Conservation (phyloP, 208 protist species). For the Novymonas esmeraldas region DNA sequence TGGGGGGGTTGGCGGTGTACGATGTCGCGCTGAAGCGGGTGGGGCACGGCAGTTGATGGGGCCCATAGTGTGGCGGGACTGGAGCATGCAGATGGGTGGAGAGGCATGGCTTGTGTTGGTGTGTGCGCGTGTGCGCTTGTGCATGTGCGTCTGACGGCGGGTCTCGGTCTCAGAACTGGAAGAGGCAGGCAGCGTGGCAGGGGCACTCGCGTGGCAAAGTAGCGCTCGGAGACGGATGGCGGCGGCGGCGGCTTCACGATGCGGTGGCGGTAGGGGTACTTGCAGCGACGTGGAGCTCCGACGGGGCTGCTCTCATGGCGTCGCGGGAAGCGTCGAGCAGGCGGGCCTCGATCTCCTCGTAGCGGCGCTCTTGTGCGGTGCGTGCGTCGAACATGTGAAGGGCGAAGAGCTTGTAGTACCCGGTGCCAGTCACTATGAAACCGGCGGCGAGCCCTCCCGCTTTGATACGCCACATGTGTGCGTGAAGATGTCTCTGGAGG, state of each 20-base stretch:
- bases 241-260: neutral
- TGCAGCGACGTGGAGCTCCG: conserved; percentile 2
- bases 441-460: conserved; percentile 51
- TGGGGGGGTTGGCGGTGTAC: too few relatives aligned
- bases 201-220: too few relatives aligned
- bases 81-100: too few relatives aligned
- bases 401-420: conserved; percentile 62
- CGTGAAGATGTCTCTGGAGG: neutral
- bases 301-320: conserved; percentile 18
- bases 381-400: conserved; percentile 52
- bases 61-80: too few relatives aligned
- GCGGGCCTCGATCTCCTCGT: conserved; percentile 37
- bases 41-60: too few relatives aligned
- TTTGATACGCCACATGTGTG: conserved; percentile 54
- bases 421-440: conserved; percentile 33
- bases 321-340: conserved; percentile 27
- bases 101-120: neutral
- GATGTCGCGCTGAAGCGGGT: too few relatives aligned
- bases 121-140: neutral
- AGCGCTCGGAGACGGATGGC: too few relatives aligned
- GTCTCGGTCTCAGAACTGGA: too few relatives aligned
- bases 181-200: too few relatives aligned
- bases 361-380: conserved; percentile 29
- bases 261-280: too few relatives aligned
- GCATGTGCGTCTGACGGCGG: neutral